Base-by-base conservation (phyloP, 1,284 basidiomycete genomes). In the Irpex rosettiformis region DNA sequence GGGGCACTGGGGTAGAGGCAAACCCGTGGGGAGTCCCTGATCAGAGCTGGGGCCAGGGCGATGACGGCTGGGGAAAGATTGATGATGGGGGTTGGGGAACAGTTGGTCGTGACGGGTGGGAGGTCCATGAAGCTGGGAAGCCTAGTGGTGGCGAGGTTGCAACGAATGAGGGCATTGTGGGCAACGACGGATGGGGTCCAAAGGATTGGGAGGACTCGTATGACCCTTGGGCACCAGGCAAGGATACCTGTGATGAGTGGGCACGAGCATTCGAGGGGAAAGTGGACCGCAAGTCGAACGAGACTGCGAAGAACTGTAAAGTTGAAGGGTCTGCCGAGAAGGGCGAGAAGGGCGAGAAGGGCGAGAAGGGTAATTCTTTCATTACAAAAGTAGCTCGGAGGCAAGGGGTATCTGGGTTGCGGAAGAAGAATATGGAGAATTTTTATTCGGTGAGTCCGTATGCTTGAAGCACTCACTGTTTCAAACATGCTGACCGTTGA, bases 11-110 rank as follows among this genome's bases (percentile, higher is more conserved):
- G 4, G 16, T 10, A 1, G 43, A 47, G n/a, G 43, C n/a, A 16
- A n/a, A 40, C 13, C n/a, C 21, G 21, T 58, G 56, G 56, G 55
- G 48, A 8, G 25, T 16, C 13, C 29, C 45, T 0, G 52, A 52
- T 10, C 18, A 33, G 6, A 52, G 21, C 21, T 61, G 60, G 60
- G 57, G 21, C 21, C 29, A 45, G 16, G 45, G 13, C 11, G 33
- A 11, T 11, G 33, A 49, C n/a, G 18, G 49, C 18, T 33, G 28
- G 42, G 43, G 55, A 22, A 7, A 24, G 25, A 11, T 55, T 18
- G 21, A 43, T 37, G 47, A 56, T 10, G 45, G 43, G 24, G 56
- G 25, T n/a, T 48, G 27, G 42, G 29, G 55, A 22, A 28, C 28
- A 22, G 52, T 27, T 30, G 28, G 21, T 10, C 13, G 16, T 18